Conservation (phyloP, 352 stramenopile species). For the Globisporangium cylindrosporum region DNA sequence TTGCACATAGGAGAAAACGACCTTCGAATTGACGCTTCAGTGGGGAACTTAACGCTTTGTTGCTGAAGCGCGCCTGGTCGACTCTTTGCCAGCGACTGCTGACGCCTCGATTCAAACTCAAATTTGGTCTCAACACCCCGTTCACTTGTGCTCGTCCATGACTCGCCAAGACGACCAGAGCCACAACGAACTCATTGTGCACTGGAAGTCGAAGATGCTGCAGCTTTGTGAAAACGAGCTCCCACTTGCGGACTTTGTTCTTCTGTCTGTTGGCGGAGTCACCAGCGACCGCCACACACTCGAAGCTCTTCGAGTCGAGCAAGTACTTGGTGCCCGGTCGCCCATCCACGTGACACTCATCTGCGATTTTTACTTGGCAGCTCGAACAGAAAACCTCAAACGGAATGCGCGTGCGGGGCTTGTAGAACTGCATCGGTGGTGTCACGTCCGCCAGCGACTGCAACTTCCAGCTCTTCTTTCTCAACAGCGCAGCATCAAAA, state of each 20-base stretch:
- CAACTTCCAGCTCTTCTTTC: slow-evolving; percentile 29
- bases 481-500: background rate
- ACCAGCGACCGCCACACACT: slow-evolving; percentile 26
- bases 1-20: slow-evolving; percentile 32
- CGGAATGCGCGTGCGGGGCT: slow-evolving; percentile 41
- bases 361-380: slow-evolving; percentile 51
- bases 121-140: background rate
- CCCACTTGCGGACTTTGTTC: slow-evolving; percentile 31
- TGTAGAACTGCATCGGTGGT: slow-evolving; percentile 41
- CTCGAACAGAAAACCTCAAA: slow-evolving; percentile 52
- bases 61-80: background rate
- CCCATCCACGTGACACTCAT: slow-evolving; percentile 46
- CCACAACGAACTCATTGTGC: slow-evolving; percentile 19
- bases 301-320: slow-evolving; percentile 49
- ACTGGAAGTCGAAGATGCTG: slow-evolving; percentile 28
- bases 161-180: slow-evolving; percentile 3
- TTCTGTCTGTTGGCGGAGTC: background rate
- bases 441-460: slow-evolving; percentile 26
- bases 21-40: slow-evolving; percentile 27
- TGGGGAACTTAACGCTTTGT: slow-evolving; percentile 22
- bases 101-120: slow-evolving; percentile 6
- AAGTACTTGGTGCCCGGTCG: slow-evolving; percentile 39
- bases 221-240: slow-evolving; percentile 29
- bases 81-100: background rate
- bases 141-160: background rate